phyloP scores from a whole-genome alignment of 345 rosid species.

The Toxicodendron radicans region DNA sequence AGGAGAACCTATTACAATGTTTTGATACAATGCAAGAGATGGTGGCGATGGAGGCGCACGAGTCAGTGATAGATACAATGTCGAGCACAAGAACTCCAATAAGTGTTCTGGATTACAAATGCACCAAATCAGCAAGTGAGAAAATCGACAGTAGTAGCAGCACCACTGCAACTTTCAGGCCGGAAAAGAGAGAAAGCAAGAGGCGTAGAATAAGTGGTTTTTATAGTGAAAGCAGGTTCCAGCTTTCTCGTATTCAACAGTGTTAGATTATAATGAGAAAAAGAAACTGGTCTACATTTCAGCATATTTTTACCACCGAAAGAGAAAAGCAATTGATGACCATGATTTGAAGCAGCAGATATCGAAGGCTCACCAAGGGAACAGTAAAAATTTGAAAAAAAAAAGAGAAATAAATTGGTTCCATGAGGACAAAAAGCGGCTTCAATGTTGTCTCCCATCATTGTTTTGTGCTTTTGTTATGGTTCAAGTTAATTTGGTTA shows the following conservation, averaged over 20 bases:
- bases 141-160: slow-evolving; percentile 9
- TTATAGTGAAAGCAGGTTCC: slow-evolving; percentile 23
- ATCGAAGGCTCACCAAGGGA: slow-evolving; percentile 3
- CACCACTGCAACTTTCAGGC: slow-evolving; percentile 4
- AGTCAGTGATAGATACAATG: slow-evolving; percentile 26
- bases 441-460: slow-evolving; percentile 12
- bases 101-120: slow-evolving; percentile 43
- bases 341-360: slow-evolving; percentile 3
- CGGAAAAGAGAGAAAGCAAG: slow-evolving; percentile 32
- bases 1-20: slow-evolving; percentile 52
- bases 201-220: slow-evolving; percentile 26
- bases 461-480: slow-evolving; percentile 13
- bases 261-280: slow-evolving; percentile 16
- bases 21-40: slow-evolving; percentile 41
- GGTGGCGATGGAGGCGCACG: slow-evolving; percentile 32
- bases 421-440: slow-evolving; percentile 20
- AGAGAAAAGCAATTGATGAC: not conserved
- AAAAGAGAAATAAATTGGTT: slow-evolving; percentile 11
- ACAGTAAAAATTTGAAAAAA: not conserved
- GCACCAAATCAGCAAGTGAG: slow-evolving; percentile 38
- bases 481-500: not conserved
- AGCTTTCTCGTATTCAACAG: slow-evolving; percentile 32
- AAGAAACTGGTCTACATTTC: slow-evolving; percentile 2
- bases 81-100: slow-evolving; percentile 48
- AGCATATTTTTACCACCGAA: not conserved